Percentiles rank a stretch among this genome's conserved stretches.
Evolutionary conservation across 768 basidiomycete genomes (phyloP).

Genomic region (Crepidotus variabilis): DNA sequence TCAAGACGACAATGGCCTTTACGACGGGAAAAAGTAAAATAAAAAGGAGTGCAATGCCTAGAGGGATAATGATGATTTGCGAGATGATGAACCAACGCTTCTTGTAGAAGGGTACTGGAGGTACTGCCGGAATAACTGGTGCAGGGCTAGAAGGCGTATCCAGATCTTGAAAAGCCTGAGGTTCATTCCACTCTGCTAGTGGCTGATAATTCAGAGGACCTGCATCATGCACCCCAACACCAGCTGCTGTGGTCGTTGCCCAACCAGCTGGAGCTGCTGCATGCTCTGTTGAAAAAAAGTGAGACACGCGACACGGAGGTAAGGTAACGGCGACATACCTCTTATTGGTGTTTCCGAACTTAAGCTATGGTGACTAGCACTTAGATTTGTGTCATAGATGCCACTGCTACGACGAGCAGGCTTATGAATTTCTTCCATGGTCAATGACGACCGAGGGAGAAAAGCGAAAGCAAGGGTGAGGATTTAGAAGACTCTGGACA

Average conservation of each 20-base stretch:
- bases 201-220: neutral
- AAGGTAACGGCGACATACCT: slow-evolving; percentile 20
- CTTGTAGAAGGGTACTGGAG: slow-evolving; percentile 50
- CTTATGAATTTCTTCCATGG: slow-evolving; percentile 22
- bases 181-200: neutral
- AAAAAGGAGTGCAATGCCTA: slow-evolving; percentile 63
- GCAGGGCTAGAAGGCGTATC: slow-evolving; percentile 3
- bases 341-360: slow-evolving; percentile 29
- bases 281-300: slow-evolving; percentile 39
- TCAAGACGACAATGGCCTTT: slow-evolving; percentile 59
- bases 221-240: neutral
- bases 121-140: slow-evolving; percentile 13
- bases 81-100: slow-evolving; percentile 62
- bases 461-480: slow-evolving; percentile 4
- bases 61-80: slow-evolving; percentile 41
- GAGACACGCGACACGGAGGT: slow-evolving; percentile 7
- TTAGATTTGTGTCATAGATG: slow-evolving; percentile 24
- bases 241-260: neutral
- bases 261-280: slow-evolving; percentile 1
- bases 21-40: slow-evolving; percentile 68
- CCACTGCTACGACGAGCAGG: slow-evolving; percentile 34
- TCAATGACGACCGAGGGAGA: slow-evolving; percentile 7
- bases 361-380: slow-evolving; percentile 26
- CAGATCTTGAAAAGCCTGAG: neutral
- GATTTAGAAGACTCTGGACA: neutral